Conservation (phyloP, 2,329 filamentous ascomycete genomes). For the Furcasterigmium sp. region DNA sequence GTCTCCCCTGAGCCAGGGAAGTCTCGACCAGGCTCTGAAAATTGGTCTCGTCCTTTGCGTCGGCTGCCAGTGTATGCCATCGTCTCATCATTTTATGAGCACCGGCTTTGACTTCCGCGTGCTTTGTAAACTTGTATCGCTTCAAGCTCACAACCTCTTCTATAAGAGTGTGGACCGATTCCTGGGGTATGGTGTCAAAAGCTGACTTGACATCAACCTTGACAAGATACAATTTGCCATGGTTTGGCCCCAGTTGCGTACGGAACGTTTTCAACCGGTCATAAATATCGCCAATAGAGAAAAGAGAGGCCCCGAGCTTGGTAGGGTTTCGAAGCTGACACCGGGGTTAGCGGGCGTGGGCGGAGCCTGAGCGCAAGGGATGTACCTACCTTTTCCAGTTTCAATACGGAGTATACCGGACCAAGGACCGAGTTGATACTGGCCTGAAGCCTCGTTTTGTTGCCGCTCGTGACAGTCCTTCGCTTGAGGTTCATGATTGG, state of each 20-base stretch:
- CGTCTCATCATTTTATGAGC: constrained; percentile 35
- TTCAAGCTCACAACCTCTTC: constrained; percentile 47
- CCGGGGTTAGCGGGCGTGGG: neutral
- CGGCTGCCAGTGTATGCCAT: constrained; percentile 49
- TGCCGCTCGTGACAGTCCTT: constrained; percentile 47
- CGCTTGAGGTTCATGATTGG: constrained; percentile 84
- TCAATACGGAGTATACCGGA: constrained; percentile 72
- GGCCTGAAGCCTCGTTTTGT: constrained; percentile 55
- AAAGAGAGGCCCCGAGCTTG: constrained; percentile 72
- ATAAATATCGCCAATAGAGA: constrained; percentile 79
- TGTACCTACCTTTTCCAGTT: constrained; percentile 63
- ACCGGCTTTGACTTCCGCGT: constrained; percentile 63
- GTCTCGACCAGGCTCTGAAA: constrained; percentile 29
- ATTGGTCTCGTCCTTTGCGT: constrained; percentile 32
- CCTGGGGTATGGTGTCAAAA: constrained; percentile 92
- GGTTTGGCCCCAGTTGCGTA: constrained; percentile 29
- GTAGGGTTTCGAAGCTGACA: constrained; percentile 39
- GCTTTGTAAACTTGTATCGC: constrained; percentile 66
- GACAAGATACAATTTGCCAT: constrained; percentile 67
- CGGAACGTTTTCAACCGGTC: constrained; percentile 67
- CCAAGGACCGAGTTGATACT: constrained; percentile 50
- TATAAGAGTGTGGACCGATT: constrained; percentile 64
- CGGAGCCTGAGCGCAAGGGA: neutral
- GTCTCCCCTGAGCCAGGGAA: constrained; percentile 41
- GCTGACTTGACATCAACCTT: constrained; percentile 90